Evolutionary conservation across 345 rosid genomes (phyloP), one percentile per base, ranked within the genome.

Genomic region (Noccaea bulbosa): DNA sequence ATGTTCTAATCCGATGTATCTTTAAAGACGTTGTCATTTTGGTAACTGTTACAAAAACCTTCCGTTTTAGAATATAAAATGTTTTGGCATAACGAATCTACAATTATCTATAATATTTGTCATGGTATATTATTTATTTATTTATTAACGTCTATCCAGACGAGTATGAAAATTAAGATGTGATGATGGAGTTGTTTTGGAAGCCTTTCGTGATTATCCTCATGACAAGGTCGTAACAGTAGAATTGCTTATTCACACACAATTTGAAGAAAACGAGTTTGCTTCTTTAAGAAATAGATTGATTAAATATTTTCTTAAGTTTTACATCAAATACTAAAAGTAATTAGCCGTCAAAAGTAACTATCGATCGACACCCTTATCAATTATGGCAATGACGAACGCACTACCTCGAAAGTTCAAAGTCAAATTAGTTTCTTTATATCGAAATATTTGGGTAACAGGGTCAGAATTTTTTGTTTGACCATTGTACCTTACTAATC

Each of bases 301-400:
- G 48, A 34, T 10, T 46, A 63, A 33, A 17, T 34, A 11, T 8
- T 33, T 17, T 9, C 45, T 27, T 27, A 27, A 11, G 17, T 17
- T 34, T n/a, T 7, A 7, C 32, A 11, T 17, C 16, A 45, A 15
- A 3, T 6, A 46, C 41, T 45, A 4, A 47, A 17, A 1, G 16
- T 45, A 63, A 17, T 11, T 34, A 46, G 17, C 33, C 7, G 8
- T 33, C 30, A 16, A 46, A 47, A 20, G 22, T 20, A 20, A 11
- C 9, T 51, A 51, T 51, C 15, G 56, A 51, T 50, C 14, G 55
- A 50, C 34, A 43, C 8, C 24, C 54, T 30, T 32, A 32, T 20
- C 37, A 67, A 11, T 54, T 43, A 43, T 33, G 33, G 34, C 55
- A 56, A 55, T 20, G 55, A 34, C 9, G 50, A 46, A 46, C 56